Base-by-base conservation (phyloP, 495 filamentous ascomycete species). In the Aspergillus affinis region DNA sequence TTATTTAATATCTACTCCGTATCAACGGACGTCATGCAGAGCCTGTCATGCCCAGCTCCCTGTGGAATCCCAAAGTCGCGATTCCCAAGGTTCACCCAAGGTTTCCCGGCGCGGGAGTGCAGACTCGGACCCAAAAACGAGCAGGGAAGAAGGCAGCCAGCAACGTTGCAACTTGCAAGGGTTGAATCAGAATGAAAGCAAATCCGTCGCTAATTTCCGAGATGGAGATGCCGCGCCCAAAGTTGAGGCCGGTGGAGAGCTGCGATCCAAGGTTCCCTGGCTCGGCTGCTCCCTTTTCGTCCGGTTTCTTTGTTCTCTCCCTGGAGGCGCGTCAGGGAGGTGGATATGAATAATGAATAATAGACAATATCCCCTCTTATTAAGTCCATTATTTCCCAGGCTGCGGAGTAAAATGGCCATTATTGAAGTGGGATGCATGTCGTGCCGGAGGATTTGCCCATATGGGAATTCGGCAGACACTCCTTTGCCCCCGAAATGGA, bases 211-310 rank as follows among this genome's bases (percentile, higher is more conserved):
- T 60, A 59, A 63, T 63, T 63, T 63, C 61, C 61, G 51, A 47
- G 47, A 51, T 54, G 54, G 57, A 51, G 57, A 36, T 46, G 36
- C 51, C 13, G 17, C 44, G 41, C 50, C 15, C 32, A 61, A 51
- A 60, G 19, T 59, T 60, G 55, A 62, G 54, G 60, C 60, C 60
- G 26, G 60, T 66, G 60, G 60, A 49, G 57, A 63, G 57, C 60
- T 59, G 47, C 60, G 58, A 56, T 48, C 62, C 62, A 61, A 45
- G 54, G 58, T 58, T 61, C 55, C 59, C 52, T 44, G 9, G 13
- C 59, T 58, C 58, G 51, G 54, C 21, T 49, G 45, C 45, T 49
- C 27, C 45, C 45, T 48, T 49, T 41, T 41, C 36, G 8, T 15
- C 13, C 23, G 23, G 23, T 41, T 41, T 41, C 10, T 41, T 41